Base-by-base conservation (phyloP, 164 flowering plant species). In the Vitis rupestris region DNA sequence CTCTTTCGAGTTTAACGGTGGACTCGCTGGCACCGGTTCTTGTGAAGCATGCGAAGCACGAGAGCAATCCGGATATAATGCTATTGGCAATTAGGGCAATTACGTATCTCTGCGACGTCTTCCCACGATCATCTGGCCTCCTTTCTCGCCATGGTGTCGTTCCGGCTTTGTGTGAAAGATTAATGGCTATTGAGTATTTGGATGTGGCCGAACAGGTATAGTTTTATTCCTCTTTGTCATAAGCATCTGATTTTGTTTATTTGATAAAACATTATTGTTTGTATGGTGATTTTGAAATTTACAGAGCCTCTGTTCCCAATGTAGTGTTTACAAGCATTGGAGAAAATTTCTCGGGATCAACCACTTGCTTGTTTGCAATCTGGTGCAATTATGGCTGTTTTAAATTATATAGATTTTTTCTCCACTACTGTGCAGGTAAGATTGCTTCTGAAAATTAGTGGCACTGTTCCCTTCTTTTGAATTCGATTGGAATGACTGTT, bases 181-280 rank as follows among this genome's bases (percentile, higher is more conserved):
- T 96, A 64, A 63, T 79, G 85, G 80, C 81, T 12, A 85, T 96
- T 59, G 93, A 91, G 78, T 90, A 93, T 75, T 55, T 88, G 82
- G 99, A 96, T 76, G 97, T 96, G 0, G 99, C 98, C 29, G 99
- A 96, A 74, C 97, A 91, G 87, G 99, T 90, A 64, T n/a, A 16
- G 47, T 31, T 14, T 52, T 63, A 51, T 9, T n/a, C 49, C 13
- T 64, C 12, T 23, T 16, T 9, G 9, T 37, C 17, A 29, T 6
- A 9, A 48, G 10, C 15, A 4, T 50, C 51, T 17, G 50, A 10
- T 48, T 2, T 12, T 23, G 53, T 19, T 27, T 61, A n/a, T 47
- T 49, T 30, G 51, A 64, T 68, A n/a, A 10, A 50, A 50, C 19
- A 29, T 10, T 30, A 30, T 68, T 56, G 63, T 44, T 64, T 23